Conservation (phyloP, 306 rosid genomes). For the Trichosanthes cucumerina region DNA sequence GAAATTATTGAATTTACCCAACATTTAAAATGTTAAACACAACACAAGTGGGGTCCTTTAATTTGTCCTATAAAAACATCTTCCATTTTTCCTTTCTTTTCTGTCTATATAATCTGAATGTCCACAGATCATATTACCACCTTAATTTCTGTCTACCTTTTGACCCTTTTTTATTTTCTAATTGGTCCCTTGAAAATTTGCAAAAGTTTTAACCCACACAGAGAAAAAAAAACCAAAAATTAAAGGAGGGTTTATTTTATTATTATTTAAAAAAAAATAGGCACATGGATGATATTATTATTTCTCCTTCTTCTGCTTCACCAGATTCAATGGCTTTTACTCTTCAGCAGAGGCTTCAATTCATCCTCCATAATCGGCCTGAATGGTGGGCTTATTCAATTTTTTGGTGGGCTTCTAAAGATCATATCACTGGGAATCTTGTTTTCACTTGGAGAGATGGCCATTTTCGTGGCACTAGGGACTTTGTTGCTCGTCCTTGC, state of each 20-base stretch:
- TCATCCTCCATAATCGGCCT: conserved; percentile 25
- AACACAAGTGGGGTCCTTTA: not conserved
- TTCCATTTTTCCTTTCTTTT: not conserved
- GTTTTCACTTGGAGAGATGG: conserved; percentile 31
- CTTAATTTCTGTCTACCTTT: not conserved
- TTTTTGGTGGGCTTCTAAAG: conserved; percentile 38
- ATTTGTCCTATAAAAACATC: not conserved
- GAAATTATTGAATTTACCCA: not conserved
- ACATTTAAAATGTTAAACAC: not conserved
- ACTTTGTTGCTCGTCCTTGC: not conserved
- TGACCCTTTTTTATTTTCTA: not conserved
- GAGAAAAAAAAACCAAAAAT: not conserved
- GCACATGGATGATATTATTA: not conserved
- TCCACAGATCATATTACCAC: not conserved
- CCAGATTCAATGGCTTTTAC: conserved; percentile 1
- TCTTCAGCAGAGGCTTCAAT: conserved; percentile 30
- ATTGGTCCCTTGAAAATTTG: not conserved
- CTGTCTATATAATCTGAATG: not conserved
- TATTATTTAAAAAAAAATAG: too few relatives aligned
- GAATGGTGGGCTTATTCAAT: conserved; percentile 49
- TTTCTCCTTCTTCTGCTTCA: not conserved
- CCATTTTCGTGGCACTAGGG: conserved; percentile 16
- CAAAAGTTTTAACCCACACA: not conserved
- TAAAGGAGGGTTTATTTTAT: not conserved
- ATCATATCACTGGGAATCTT: not conserved